Conservation (phyloP, 2,329 filamentous ascomycete species). For the Amauroascus niger region DNA sequence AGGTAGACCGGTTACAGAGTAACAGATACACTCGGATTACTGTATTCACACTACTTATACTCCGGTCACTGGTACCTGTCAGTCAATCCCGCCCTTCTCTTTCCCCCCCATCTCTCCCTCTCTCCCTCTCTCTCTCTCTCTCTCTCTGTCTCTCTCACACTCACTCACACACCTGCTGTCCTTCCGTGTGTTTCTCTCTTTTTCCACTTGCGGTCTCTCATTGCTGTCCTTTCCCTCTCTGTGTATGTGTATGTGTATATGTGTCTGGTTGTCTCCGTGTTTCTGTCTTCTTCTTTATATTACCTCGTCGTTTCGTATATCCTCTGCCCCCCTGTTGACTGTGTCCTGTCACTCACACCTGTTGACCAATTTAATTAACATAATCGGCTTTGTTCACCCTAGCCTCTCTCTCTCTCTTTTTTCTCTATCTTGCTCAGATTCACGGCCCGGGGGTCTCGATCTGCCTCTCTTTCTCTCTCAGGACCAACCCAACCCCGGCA, state of each 20-base stretch:
- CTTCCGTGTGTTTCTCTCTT: background rate
- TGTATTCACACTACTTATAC: slow-evolving; percentile 1
- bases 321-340: background rate
- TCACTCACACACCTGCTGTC: background rate
- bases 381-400: background rate
- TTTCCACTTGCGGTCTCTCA: background rate
- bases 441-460: background rate
- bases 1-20: slow-evolving; percentile 1
- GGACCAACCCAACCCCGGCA: no score
- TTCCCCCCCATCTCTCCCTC: background rate
- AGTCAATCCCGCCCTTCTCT: background rate
- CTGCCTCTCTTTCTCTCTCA: background rate
- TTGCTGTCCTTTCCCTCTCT: background rate
- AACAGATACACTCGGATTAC: slow-evolving; percentile 5
- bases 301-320: no score
- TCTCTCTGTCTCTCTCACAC: background rate
- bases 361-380: no score
- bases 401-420: no score
- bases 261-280: no score
- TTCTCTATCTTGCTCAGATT: no score
- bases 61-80: slow-evolving; percentile 9
- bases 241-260: no score
- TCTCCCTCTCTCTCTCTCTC: background rate
- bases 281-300: no score
- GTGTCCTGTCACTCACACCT: background rate